Evolutionary conservation across 2,329 filamentous ascomycete genomes (phyloP).

Genomic region (Ceratocystis cacaofunesta): DNA sequence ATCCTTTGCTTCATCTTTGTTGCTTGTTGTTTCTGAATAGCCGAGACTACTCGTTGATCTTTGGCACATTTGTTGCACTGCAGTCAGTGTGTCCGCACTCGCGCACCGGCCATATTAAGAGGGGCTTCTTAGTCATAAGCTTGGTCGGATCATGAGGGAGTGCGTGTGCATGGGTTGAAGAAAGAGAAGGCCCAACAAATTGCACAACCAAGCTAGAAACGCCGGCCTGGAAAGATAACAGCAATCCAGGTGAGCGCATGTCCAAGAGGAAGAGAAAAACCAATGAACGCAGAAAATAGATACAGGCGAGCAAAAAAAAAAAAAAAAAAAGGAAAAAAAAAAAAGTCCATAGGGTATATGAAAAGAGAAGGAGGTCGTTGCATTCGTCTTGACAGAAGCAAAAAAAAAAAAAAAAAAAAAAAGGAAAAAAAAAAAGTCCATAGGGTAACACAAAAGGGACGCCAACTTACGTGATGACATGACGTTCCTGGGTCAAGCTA

Average conservation of each 20-base stretch:
- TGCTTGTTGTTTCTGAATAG: neutral
- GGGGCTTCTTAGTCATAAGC: slow-evolving; percentile 19
- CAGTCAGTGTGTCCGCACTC: neutral
- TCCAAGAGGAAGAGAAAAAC: neutral
- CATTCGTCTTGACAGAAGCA: too few species aligned
- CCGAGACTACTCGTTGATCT: neutral
- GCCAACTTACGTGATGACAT: slow-evolving; percentile 68
- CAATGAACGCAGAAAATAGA: neutral
- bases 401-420: neutral
- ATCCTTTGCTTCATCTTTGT: neutral
- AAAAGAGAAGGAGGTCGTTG: too few species aligned
- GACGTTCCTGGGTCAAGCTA: slow-evolving; percentile 67
- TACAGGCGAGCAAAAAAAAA: neutral
- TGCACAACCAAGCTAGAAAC: neutral
- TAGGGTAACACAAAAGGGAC: neutral
- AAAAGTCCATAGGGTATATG: neutral
- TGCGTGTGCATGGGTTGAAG: slow-evolving; percentile 6
- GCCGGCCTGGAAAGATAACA: neutral
- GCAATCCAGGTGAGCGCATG: neutral
- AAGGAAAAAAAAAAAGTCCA: neutral
- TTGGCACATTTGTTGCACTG: neutral
- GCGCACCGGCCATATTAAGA: neutral
- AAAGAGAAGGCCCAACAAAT: slow-evolving; percentile 14
- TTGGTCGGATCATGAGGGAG: slow-evolving; percentile 16
- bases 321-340: neutral